These are phyloP conservation scores for Suillus ampliporus DNA, from an alignment of 768 basidiomycete genomes.

Conservation along the genomic window DNA sequence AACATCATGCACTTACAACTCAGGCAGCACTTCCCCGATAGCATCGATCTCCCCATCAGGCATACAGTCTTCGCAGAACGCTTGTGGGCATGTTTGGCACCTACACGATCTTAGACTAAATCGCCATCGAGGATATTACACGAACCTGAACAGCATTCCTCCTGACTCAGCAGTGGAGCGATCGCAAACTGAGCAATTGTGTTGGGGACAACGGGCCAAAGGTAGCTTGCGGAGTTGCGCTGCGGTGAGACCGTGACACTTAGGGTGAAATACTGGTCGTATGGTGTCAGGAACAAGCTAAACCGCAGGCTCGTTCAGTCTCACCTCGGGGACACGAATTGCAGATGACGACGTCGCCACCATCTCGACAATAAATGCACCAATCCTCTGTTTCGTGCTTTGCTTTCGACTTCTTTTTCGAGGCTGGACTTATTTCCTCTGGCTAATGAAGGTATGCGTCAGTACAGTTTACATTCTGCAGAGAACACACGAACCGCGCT, in stretches of 20 bases:
- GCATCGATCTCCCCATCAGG: slow-evolving; percentile 53
- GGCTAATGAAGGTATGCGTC: slow-evolving; percentile 18
- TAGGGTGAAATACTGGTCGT: slow-evolving; percentile 55
- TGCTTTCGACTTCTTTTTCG: slow-evolving; percentile 38
- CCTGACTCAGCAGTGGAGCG: slow-evolving; percentile 53
- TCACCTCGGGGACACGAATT: slow-evolving; percentile 58
- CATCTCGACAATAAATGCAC: slow-evolving; percentile 65
- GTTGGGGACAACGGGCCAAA: slow-evolving; percentile 51
- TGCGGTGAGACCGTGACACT: slow-evolving; percentile 49
- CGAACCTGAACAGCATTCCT: slow-evolving; percentile 63
- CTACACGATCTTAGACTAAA: slow-evolving; percentile 35
- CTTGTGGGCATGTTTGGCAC: slow-evolving; percentile 62
- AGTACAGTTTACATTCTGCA: background rate
- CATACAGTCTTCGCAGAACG: slow-evolving; percentile 68
- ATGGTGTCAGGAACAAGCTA: background rate
- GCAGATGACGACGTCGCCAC: slow-evolving; percentile 58
- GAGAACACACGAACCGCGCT: slow-evolving; percentile 30
- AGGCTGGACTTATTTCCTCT: slow-evolving; percentile 17
- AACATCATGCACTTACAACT: slow-evolving; percentile 53
- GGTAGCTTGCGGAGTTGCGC: slow-evolving; percentile 34
- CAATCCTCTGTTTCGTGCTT: slow-evolving; percentile 61
- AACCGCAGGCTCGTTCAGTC: slow-evolving; percentile 15
- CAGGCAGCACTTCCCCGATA: slow-evolving; percentile 60
- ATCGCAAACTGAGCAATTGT: slow-evolving; percentile 51
- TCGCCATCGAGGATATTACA: background rate